Evolutionary conservation across 306 rosid genomes (phyloP), one percentile per base, ranked within the genome.

Genomic region (Albizia julibrissin): DNA sequence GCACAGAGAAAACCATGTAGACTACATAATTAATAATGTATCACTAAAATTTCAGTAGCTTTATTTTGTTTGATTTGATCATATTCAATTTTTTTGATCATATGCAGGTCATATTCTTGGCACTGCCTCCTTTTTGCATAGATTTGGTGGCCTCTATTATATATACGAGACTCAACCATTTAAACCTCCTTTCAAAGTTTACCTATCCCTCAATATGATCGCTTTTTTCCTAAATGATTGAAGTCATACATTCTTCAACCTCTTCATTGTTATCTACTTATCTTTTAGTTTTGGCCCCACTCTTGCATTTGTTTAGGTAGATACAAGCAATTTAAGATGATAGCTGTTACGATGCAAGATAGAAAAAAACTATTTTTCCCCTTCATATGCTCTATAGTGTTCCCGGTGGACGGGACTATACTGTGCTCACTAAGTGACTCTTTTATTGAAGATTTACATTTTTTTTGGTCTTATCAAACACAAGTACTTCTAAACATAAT

Each of bases 81-180:
- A 29, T 47, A 24, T 15, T 78, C 85, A 80, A 64, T n/a, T 34
- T 59, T 65, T 61, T 29, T 65, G 73, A 74, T 85, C 34, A 67
- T 50, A 33, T 86, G 87, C 91, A 94, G 98, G 91, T 83, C 88
- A 89, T 89, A 82, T 92, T 67, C 84, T 65, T 81, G 79, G 87
- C 66, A 47, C 82, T 43, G 69, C 79, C 75, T 91, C 97, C 69
- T 84, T 92, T 27, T 87, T 97, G 1, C 83, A 65, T 50, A 85
- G 88, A 80, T 52, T 95, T 76, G 97, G 94, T 66, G 97, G 97
- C 76, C 91, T 95, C 46, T 93, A 89, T 84, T 87, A 92, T 79
- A 93, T 95, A 67, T 84, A 92, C 18, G 97, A 95, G 92, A 92
- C 93, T 77, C 99, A 95, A 56, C 97, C 97, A 27, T 89, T 89